Evolutionary conservation across 176 grass and related monocot genomes (phyloP).

Genomic region (Oryza officinalis): DNA sequence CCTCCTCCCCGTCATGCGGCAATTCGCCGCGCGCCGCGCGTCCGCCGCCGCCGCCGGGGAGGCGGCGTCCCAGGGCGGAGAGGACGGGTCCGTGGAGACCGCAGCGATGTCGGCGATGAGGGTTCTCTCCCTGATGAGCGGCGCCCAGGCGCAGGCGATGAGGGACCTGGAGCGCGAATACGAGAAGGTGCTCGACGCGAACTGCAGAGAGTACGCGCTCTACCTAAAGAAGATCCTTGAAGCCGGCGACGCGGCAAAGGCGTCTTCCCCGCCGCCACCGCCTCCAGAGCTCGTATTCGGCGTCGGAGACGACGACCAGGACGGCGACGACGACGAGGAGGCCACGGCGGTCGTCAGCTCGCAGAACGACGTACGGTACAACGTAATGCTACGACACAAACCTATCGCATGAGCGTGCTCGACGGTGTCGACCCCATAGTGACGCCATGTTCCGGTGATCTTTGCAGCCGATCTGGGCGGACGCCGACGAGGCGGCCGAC

Average conservation of each 20-base stretch:
- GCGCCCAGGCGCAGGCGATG: conserved; percentile 58
- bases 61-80: background rate
- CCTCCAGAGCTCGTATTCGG: conserved; percentile 47
- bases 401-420: background rate
- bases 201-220: conserved; percentile 54
- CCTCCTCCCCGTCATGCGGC: conserved; percentile 55
- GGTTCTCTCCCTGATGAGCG: conserved; percentile 65
- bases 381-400: conserved; percentile 40
- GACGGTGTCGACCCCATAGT: background rate
- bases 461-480: conserved; percentile 62
- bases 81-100: conserved; percentile 41
- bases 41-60: conserved; percentile 24
- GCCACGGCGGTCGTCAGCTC: conserved; percentile 8
- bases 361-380: conserved; percentile 49
- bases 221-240: conserved; percentile 60
- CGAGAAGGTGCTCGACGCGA: conserved; percentile 58
- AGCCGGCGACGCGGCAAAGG: background rate
- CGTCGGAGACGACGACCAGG: background rate
- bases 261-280: background rate
- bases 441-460: background rate
- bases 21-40: conserved; percentile 64
- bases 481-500: conserved; percentile 40
- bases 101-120: conserved; percentile 46
- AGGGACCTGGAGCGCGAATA: conserved; percentile 57
- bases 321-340: background rate